Evolutionary conservation across 202 grass and related monocot species (phyloP).

Genomic region (Panicum virgatum): DNA sequence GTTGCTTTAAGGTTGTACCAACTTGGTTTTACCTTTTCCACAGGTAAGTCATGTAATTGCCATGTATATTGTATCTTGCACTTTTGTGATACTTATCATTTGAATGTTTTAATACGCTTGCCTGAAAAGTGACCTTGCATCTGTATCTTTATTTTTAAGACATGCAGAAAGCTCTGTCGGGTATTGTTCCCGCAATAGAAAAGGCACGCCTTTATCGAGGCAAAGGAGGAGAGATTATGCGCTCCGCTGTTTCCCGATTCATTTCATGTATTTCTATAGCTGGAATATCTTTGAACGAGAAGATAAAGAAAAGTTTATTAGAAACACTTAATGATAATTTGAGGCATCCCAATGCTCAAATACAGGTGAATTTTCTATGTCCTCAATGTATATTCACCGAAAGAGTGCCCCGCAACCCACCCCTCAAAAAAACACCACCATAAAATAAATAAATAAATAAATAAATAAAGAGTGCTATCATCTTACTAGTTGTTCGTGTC

Average conservation of each 20-base stretch:
- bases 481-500: neutral
- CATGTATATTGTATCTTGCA: slow-evolving; percentile 4
- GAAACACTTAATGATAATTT: slow-evolving; percentile 97
- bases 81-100: slow-evolving; percentile 22
- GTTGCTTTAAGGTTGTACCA: slow-evolving; percentile 68
- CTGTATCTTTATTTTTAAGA: slow-evolving; percentile 49
- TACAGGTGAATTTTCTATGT: slow-evolving; percentile 62
- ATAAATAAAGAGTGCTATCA: neutral
- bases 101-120: slow-evolving; percentile 19
- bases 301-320: slow-evolving; percentile 77
- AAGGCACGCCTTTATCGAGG: slow-evolving; percentile 94
- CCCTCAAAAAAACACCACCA: too few species aligned
- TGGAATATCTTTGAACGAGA: slow-evolving; percentile 77
- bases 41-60: slow-evolving; percentile 61
- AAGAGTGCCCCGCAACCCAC: neutral
- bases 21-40: slow-evolving; percentile 68
- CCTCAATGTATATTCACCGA: slow-evolving; percentile 5
- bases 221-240: slow-evolving; percentile 98
- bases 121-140: slow-evolving; percentile 11
- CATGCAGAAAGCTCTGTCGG: slow-evolving; percentile 76
- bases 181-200: slow-evolving; percentile 86
- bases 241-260: slow-evolving; percentile 84
- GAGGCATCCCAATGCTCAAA: slow-evolving; percentile 91
- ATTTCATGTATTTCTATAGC: slow-evolving; percentile 85
- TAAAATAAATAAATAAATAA: too few species aligned